Percentiles rank a stretch among this genome's conserved stretches.
phyloP scores from a whole-genome alignment of 202 grass and related monocot genomes.

The Carex sylvatica region DNA sequence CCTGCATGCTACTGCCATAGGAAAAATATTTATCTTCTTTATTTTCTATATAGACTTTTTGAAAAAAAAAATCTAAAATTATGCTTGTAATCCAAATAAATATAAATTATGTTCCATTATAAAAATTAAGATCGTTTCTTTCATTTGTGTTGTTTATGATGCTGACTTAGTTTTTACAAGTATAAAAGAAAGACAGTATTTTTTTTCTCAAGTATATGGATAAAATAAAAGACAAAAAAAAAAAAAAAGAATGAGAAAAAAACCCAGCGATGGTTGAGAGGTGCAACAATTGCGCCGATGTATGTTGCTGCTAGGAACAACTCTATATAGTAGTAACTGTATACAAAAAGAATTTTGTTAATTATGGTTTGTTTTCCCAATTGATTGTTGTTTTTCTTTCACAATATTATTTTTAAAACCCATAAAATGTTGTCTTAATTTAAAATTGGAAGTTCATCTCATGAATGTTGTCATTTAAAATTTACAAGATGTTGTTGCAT shows the following conservation, averaged over 20 bases:
- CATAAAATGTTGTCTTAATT: background rate
- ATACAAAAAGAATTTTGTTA: background rate
- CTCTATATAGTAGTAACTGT: constrained; percentile 66
- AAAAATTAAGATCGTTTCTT: background rate
- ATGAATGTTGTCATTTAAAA: background rate
- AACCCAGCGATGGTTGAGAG: constrained; percentile 91
- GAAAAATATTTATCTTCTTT: background rate
- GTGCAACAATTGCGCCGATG: constrained; percentile 63
- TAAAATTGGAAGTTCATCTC: background rate
- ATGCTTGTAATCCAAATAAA: background rate
- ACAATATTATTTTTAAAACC: background rate
- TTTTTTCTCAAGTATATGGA: background rate
- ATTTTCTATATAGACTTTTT: background rate
- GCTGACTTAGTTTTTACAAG: background rate
- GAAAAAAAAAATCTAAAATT: background rate
- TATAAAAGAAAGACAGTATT: background rate
- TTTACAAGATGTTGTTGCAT: background rate
- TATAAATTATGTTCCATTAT: background rate
- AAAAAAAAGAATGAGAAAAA: background rate
- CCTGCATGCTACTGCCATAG: background rate
- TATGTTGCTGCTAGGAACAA: constrained; percentile 65
- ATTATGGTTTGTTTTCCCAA: background rate
- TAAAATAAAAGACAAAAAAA: background rate
- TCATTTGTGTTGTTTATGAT: background rate
- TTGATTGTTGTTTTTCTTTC: background rate